A percentile compares a stretch with the other conserved stretches of the same genome.
These are phyloP conservation scores for Septoria petroselini DNA, from an alignment of 2,329 filamentous ascomycete species.

Conservation along the genomic window DNA sequence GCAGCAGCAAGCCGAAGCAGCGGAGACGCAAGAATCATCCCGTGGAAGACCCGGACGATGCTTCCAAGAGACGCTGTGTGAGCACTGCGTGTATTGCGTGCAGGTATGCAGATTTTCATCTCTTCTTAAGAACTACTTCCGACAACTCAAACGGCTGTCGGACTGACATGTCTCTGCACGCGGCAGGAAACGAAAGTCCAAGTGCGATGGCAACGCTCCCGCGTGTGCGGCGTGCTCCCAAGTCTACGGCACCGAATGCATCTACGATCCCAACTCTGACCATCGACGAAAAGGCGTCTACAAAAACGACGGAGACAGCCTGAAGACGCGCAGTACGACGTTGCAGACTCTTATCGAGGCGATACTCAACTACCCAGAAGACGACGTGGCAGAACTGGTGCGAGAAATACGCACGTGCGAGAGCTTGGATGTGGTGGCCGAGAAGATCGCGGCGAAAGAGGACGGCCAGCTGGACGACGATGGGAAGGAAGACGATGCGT, in stretches of 20 bases:
- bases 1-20: slow-evolving; percentile 24
- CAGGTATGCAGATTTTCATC: slow-evolving; percentile 24
- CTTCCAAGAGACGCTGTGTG: slow-evolving; percentile 44
- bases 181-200: slow-evolving; percentile 38
- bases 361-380: slow-evolving; percentile 84
- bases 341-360: slow-evolving; percentile 90
- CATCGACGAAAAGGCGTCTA: slow-evolving; percentile 96
- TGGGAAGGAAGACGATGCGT: slow-evolving; percentile 42
- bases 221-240: slow-evolving; percentile 94
- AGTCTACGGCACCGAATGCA: slow-evolving; percentile 84
- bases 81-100: slow-evolving; percentile 39
- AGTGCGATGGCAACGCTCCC: slow-evolving; percentile 84
- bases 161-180: slow-evolving; percentile 14
- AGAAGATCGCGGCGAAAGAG: slow-evolving; percentile 55
- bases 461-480: slow-evolving; percentile 47
- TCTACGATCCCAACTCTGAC: slow-evolving; percentile 95
- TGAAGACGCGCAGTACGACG: slow-evolving; percentile 83
- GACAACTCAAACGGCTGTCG: neutral
- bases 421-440: slow-evolving; percentile 62
- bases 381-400: slow-evolving; percentile 79
- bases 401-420: slow-evolving; percentile 84
- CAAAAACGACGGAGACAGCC: slow-evolving; percentile 83
- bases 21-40: slow-evolving; percentile 28
- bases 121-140: neutral
- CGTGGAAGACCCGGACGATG: slow-evolving; percentile 38